phyloP scores from a whole-genome alignment of 148 eudicot genomes.

The Salicornia ramosissima region DNA sequence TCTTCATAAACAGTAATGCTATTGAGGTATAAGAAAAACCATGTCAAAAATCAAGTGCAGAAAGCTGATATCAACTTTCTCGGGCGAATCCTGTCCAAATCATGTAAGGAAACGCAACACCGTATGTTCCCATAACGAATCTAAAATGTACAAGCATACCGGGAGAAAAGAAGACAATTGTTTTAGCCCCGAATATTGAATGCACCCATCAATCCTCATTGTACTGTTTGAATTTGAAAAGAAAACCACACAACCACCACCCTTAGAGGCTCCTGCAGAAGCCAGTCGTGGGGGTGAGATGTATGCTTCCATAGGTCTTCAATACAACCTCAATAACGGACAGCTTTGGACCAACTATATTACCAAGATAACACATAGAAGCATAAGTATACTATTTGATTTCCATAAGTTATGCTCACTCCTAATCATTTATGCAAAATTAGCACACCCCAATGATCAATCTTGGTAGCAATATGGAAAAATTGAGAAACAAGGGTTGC shows the following conservation, averaged over 20 bases:
- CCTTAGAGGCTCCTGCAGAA: conserved; percentile 18
- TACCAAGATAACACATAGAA: neutral
- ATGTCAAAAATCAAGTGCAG: neutral
- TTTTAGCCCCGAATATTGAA: conserved; percentile 9
- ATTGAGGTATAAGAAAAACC: neutral
- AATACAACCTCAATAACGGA: conserved; percentile 12
- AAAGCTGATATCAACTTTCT: neutral
- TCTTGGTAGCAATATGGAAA: neutral
- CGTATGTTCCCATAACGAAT: neutral
- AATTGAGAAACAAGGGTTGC: neutral
- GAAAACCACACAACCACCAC: conserved; percentile 16
- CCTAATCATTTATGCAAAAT: neutral
- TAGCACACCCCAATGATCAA: neutral
- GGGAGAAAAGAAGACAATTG: conserved; percentile 15
- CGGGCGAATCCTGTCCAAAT: neutral
- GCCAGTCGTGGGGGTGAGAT: conserved; percentile 16
- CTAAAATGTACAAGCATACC: conserved; percentile 3
- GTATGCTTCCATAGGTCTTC: neutral
- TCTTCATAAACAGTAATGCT: neutral
- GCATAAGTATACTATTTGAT: neutral
- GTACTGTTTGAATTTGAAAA: conserved; percentile 20
- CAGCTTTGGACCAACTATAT: neutral
- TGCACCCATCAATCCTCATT: conserved; percentile 19
- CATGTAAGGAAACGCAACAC: neutral
- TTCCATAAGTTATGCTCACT: neutral